Conservation (phyloP, 208 protist species). For the Perkinsela sp. region DNA sequence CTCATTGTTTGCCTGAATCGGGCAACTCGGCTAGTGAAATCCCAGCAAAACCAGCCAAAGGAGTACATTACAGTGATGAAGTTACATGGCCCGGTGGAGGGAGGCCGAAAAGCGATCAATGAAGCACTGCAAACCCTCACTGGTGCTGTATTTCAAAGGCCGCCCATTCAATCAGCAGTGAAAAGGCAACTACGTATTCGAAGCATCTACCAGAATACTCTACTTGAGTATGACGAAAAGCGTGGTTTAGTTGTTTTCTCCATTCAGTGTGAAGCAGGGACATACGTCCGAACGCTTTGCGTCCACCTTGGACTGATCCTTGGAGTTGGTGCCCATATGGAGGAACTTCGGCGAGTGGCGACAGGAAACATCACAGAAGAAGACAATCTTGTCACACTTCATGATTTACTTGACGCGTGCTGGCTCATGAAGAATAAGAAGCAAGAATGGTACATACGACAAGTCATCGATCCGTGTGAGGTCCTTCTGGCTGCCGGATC, state of each 20-base stretch:
- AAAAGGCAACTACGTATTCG: slow-evolving; percentile 92
- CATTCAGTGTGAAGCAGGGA: slow-evolving; percentile 96
- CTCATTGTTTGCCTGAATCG: slow-evolving; percentile 96
- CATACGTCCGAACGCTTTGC: slow-evolving; percentile 98
- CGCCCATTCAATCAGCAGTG: slow-evolving; percentile 89
- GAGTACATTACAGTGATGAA: slow-evolving; percentile 93
- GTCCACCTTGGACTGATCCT: slow-evolving; percentile 95
- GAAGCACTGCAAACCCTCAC: slow-evolving; percentile 83
- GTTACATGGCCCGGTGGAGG: slow-evolving; percentile 71
- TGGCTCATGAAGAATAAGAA: slow-evolving; percentile 85
- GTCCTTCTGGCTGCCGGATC: slow-evolving; percentile 49
- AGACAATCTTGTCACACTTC: slow-evolving; percentile 93
- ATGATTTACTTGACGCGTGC: slow-evolving; percentile 97
- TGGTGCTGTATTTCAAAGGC: slow-evolving; percentile 92
- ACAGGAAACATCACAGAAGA: slow-evolving; percentile 80
- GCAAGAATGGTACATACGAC: slow-evolving; percentile 85
- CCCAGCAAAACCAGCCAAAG: slow-evolving; percentile 96
- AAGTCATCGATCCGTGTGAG: slow-evolving; percentile 91
- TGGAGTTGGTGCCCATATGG: slow-evolving; percentile 92
- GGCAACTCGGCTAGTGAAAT: slow-evolving; percentile 96
- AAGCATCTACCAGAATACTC: slow-evolving; percentile 92
- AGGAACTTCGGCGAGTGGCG: slow-evolving; percentile 90
- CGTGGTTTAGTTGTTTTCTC: slow-evolving; percentile 87
- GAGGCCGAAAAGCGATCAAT: slow-evolving; percentile 37
- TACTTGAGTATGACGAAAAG: slow-evolving; percentile 93